These are phyloP conservation scores for Cyclaneusma minus DNA, from an alignment of 2,329 filamentous ascomycete species.

Conservation along the genomic window DNA sequence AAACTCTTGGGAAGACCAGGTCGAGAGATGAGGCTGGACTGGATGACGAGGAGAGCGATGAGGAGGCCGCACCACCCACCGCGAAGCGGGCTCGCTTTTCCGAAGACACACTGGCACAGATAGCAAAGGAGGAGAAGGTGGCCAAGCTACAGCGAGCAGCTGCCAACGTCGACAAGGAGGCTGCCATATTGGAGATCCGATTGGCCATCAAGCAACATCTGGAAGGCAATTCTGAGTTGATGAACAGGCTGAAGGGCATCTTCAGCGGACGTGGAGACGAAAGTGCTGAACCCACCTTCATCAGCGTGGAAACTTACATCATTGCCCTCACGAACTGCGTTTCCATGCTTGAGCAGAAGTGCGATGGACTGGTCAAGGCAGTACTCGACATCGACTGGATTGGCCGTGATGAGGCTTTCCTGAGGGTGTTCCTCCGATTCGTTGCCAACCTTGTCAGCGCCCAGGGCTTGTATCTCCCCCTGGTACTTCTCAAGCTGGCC, in stretches of 20 bases:
- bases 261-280: slow-evolving; percentile 22
- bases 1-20: no score
- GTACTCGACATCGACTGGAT: slow-evolving; percentile 50
- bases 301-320: slow-evolving; percentile 45
- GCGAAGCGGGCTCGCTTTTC: no score
- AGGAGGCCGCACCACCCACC: no score
- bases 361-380: slow-evolving; percentile 39
- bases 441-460: slow-evolving; percentile 63
- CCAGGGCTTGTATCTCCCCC: slow-evolving; percentile 61
- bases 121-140: no score
- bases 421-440: slow-evolving; percentile 52
- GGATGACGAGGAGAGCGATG: slow-evolving; percentile 2
- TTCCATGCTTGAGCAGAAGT: slow-evolving; percentile 42
- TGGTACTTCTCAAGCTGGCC: slow-evolving; percentile 67
- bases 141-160: no score
- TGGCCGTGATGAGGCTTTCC: slow-evolving; percentile 47
- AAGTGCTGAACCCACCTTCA: slow-evolving; percentile 21
- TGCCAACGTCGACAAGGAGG: slow-evolving; percentile 2
- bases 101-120: no score
- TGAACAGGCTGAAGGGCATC: slow-evolving; percentile 43
- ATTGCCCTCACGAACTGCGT: slow-evolving; percentile 46
- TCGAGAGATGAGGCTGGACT: no score
- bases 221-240: slow-evolving; percentile 41
- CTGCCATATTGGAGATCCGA: slow-evolving; percentile 27
- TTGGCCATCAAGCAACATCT: slow-evolving; percentile 40